These are phyloP conservation scores for Fusarium decemcellulare DNA, from an alignment of 2,329 filamentous ascomycete genomes.

Conservation along the genomic window DNA sequence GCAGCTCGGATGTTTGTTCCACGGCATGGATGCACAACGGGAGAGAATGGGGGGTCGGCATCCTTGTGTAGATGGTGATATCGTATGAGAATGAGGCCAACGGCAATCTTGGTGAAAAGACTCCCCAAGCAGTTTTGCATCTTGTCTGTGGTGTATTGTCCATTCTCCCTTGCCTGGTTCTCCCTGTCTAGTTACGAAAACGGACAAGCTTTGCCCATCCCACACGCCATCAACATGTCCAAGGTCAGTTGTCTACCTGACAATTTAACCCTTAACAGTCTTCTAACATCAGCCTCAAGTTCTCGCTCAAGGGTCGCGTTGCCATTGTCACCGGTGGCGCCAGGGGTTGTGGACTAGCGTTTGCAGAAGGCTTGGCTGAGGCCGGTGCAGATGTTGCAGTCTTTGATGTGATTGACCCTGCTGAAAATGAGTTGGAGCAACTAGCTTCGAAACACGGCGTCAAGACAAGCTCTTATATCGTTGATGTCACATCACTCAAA, in stretches of 20 bases:
- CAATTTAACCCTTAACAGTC: not conserved
- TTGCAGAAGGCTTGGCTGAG: conserved; percentile 68
- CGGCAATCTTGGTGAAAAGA: not conserved
- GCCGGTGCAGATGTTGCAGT: conserved; percentile 72
- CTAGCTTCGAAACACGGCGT: conserved; percentile 56
- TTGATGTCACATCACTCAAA: conserved; percentile 61
- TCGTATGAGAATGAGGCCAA: conserved; percentile 5
- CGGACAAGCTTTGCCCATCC: not conserved
- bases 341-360: conserved; percentile 73
- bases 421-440: conserved; percentile 62
- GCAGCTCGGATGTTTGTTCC: not conserved
- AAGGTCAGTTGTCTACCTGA: not conserved
- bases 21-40: not conserved
- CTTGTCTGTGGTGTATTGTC: not conserved
- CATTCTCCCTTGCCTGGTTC: not conserved
- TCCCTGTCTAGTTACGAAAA: not conserved
- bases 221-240: conserved; percentile 1
- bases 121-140: not conserved
- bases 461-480: conserved; percentile 65
- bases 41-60: no score
- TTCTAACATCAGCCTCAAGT: conserved; percentile 49
- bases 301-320: conserved; percentile 62
- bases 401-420: conserved; percentile 69
- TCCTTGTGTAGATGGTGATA: not conserved
- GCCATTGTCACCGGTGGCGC: conserved; percentile 66